Base-by-base conservation (phyloP, 2,329 filamentous ascomycete genomes). In the Calonectria leucothoes region DNA sequence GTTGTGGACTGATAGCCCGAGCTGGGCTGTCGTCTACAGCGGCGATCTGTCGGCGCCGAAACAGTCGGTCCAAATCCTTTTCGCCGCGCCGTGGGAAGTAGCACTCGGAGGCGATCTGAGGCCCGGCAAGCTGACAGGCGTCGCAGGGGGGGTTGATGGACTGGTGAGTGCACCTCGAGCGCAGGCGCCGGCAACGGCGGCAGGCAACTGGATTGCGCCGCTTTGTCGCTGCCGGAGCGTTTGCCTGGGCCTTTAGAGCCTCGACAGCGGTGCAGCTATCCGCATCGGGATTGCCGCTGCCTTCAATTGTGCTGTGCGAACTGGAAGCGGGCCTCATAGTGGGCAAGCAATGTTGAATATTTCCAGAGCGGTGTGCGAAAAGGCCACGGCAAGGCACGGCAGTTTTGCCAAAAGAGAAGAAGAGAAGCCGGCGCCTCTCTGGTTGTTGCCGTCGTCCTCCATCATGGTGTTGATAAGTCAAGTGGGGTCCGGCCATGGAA, bases 141-240 rank as follows among this genome's bases (percentile, higher is more conserved):
- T 79, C 74, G 49, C 78, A 80, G 11, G 78, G 78, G 37, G 76
- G 73, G 6, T 23, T n/a, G 14, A 48, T 25, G 10, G 63, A 45
- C 14, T 72, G 59, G 66, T 80, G 78, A 37, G 75, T 69, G 51
- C 78, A 80, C 63, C 76, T 80, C 10, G 77, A 74, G 7, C 78
- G 72, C 2, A 78, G 70, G 7, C 78, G 76, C 10, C 78, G 77
- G 66, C 78, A 80, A n/a, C 78, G 78, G n/a, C 78, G 73, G 71
- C 78, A 80, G 45, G 78, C 78, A 23, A 79, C 75, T 2, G 76
- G 71, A 27, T 76, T 75, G 33, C 78, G 76, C 7, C 76, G 77
- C 55, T 72, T 75, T 39, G 55, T 33, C 55, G 55, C 55, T 25
- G 6, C 55, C 11, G 55, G 33, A 35, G 33, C 31, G 33, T 6